Evolutionary conservation across 805 yeast genomes (phyloP).

Genomic region (Saccharomycopsis sp.): DNA sequence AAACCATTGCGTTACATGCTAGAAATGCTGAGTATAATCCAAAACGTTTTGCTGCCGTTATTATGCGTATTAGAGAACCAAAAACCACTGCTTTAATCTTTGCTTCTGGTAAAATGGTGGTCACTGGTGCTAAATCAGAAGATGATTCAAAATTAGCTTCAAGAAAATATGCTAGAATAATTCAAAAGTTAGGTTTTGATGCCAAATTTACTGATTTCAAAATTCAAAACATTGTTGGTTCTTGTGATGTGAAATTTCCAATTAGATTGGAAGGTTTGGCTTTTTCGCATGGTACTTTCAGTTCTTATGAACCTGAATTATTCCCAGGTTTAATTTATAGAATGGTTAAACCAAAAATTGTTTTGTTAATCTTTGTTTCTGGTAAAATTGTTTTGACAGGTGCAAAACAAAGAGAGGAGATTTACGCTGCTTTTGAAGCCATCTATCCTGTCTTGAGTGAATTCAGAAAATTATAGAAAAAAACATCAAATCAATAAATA

Average conservation of each 20-base stretch:
- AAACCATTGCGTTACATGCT: constrained; percentile 95
- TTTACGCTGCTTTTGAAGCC: constrained; percentile 96
- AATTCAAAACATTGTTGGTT: constrained; percentile 96
- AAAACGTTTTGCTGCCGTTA: constrained; percentile 97
- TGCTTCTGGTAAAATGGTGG: constrained; percentile 99
- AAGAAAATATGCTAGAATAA: constrained; percentile 94
- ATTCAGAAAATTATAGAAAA: constrained; percentile 61
- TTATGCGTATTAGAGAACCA: constrained; percentile 98
- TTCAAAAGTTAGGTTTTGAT: constrained; percentile 94
- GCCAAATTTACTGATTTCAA: constrained; percentile 97
- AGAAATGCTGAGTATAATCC: constrained; percentile 99
- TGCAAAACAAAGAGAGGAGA: constrained; percentile 98
- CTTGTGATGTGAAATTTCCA: constrained; percentile 98
- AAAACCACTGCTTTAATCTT: constrained; percentile 96
- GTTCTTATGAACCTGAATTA: constrained; percentile 95
- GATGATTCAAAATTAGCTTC: constrained; percentile 98
- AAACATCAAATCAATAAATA: background rate
- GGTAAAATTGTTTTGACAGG: constrained; percentile 98
- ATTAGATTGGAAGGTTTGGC: constrained; percentile 96
- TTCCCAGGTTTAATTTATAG: constrained; percentile 98
- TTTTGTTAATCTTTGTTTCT: constrained; percentile 86
- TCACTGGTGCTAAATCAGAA: constrained; percentile 97
- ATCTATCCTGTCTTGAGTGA: constrained; percentile 97
- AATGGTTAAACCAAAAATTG: constrained; percentile 99
- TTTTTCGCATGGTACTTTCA: constrained; percentile 96